Base-by-base conservation (phyloP, 139 green algal genomes). In the Chlorella sp. region DNA sequence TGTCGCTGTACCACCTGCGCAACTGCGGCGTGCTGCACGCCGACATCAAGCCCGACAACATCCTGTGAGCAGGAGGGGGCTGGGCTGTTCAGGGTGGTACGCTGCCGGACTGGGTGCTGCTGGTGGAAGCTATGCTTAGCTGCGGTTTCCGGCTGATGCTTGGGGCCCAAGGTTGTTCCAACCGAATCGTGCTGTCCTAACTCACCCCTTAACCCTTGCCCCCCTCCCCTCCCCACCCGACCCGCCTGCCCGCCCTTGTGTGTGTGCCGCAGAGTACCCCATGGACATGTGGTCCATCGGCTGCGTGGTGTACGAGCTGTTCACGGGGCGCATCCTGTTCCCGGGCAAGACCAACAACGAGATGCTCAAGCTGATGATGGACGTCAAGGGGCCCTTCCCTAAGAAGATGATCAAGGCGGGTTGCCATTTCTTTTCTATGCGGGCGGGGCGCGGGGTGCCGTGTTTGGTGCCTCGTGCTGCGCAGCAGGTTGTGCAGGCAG, bases 1-100 rank as follows among this genome's bases (percentile, higher is more conserved):
- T 98, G 32, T 93, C 95, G 16, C 93, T 99, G 81, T 91, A 96
- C 77, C 97, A 99, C 90, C 88, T 93, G 83, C 72, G 68, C 36
- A 92, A 93, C 85, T 97, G 94, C 81, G 91, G 92, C 43, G 90
- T 99, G 48, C 92, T 99, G 60, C 97, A 99, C 84, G 97, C 97
- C 16, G 97, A 99, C 89, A 98, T 99, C 92, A 99, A 99, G 94
- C 97, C 97, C 8, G 97, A 99, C 93, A 99, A 99, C 93, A 98
- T 99, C 72, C 95, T 99, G 34, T 82, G 64, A 78, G 73, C 32
- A 0, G 8, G 20, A 7, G 36, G 7, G 54, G 19, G 4, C 3
- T 17, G 3, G 1, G 46, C 8, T 46, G 46, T 7, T 9, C 40
- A 9, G 72, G 16, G 72, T 32, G 65, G 3, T 41, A 24, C 17